Percentiles rank a stretch among this genome's conserved stretches.
Evolutionary conservation across 768 basidiomycete genomes (phyloP).

Genomic region (Amanita muscaria): DNA sequence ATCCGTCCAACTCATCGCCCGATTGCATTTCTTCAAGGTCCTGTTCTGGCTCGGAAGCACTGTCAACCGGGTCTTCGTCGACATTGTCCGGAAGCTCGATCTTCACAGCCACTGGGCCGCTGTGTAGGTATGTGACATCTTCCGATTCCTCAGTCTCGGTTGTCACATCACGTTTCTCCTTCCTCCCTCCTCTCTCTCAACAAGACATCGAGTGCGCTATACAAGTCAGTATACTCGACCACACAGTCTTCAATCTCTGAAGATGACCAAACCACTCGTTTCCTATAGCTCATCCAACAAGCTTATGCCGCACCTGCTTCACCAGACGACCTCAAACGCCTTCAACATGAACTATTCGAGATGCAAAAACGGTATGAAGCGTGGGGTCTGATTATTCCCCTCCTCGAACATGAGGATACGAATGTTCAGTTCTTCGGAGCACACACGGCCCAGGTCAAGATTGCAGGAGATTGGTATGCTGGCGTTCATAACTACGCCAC

Average conservation of each 20-base stretch:
- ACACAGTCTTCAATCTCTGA: no score
- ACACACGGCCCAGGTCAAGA: constrained; percentile 90
- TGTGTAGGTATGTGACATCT: no score
- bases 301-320: constrained; percentile 50
- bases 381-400: constrained; percentile 77
- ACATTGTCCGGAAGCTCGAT: no score
- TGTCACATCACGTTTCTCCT: no score
- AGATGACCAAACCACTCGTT: constrained; percentile 1
- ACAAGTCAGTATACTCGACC: constrained; percentile 47
- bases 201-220: constrained; percentile 50
- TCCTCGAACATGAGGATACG: constrained; percentile 60
- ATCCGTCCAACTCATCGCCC: no score
- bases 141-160: no score
- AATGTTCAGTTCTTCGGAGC: constrained; percentile 95
- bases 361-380: constrained; percentile 71
- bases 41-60: no score
- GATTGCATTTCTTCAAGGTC: no score
- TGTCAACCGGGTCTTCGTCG: no score
- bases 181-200: constrained; percentile 45
- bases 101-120: no score
- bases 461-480: constrained; percentile 83
- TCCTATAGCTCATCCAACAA: constrained; percentile 54
- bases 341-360: constrained; percentile 68
- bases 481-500: no score
- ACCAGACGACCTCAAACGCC: constrained; percentile 49